phyloP scores from a whole-genome alignment of 2,329 filamentous ascomycete genomes.

The Venturia pyrina region DNA sequence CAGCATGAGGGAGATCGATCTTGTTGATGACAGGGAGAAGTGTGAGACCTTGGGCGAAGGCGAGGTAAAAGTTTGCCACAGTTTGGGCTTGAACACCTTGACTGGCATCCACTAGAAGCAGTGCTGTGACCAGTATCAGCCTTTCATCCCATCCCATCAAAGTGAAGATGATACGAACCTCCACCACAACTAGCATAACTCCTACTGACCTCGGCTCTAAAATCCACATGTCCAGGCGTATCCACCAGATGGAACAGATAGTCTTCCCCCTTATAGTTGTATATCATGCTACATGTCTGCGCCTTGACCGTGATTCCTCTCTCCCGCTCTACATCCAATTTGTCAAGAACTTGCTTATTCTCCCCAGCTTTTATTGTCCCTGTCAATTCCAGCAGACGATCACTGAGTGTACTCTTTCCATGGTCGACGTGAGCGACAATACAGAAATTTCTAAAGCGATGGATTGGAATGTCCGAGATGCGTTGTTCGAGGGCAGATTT shows the following conservation, averaged over 20 bases:
- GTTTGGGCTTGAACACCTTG: slow-evolving; percentile 97
- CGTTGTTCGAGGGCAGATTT: slow-evolving; percentile 48
- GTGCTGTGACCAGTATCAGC: slow-evolving; percentile 38
- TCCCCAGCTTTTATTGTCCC: slow-evolving; percentile 78
- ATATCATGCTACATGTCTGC: slow-evolving; percentile 97
- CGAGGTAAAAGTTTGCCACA: slow-evolving; percentile 96
- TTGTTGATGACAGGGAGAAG: slow-evolving; percentile 95
- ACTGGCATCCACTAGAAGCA: slow-evolving; percentile 89
- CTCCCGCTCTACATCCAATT: slow-evolving; percentile 91
- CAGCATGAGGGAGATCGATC: slow-evolving; percentile 83
- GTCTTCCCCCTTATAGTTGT: slow-evolving; percentile 74
- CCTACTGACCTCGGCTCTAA: slow-evolving; percentile 87
- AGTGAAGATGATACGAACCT: slow-evolving; percentile 15
- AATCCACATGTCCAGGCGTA: slow-evolving; percentile 95
- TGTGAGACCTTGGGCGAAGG: slow-evolving; percentile 79
- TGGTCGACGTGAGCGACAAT: slow-evolving; percentile 98
- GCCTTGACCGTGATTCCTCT: slow-evolving; percentile 97
- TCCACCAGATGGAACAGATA: slow-evolving; percentile 94
- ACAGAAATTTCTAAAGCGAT: slow-evolving; percentile 87
- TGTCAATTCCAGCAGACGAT: slow-evolving; percentile 85
- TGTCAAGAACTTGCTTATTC: slow-evolving; percentile 95
- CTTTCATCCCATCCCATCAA: background rate
- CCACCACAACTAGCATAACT: slow-evolving; percentile 96
- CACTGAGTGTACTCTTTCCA: slow-evolving; percentile 92
- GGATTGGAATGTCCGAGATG: slow-evolving; percentile 66